Percentiles rank a stretch among this genome's conserved stretches.
phyloP scores from a whole-genome alignment of 2,329 filamentous ascomycete genomes.

The Cordyceps cicadae region DNA sequence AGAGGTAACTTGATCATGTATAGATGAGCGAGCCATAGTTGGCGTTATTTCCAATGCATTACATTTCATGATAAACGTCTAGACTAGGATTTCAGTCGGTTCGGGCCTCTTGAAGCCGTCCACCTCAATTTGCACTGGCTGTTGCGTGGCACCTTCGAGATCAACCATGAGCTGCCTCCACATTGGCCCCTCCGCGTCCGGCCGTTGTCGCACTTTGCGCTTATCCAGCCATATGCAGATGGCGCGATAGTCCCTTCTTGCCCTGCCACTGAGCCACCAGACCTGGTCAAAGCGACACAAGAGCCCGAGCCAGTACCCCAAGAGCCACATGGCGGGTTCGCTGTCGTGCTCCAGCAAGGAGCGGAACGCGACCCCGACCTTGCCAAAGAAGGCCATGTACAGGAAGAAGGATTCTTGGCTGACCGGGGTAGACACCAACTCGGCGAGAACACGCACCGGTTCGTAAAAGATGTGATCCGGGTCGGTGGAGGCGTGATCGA shows the following conservation, averaged over 20 bases:
- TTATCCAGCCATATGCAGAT: constrained; percentile 15
- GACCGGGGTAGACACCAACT: constrained; percentile 11
- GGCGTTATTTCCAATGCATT: background rate
- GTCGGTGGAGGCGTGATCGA: constrained; percentile 7
- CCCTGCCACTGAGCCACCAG: constrained; percentile 18
- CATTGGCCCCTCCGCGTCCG: constrained; percentile 14
- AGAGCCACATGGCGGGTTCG: constrained; percentile 19
- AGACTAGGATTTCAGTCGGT: background rate
- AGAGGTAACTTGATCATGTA: background rate
- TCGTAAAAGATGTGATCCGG: constrained; percentile 11
- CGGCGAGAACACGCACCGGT: constrained; percentile 14
- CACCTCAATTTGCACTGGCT: background rate
- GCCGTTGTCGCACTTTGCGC: constrained; percentile 10
- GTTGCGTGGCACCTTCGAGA: constrained; percentile 13
- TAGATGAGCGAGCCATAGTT: too few relatives aligned
- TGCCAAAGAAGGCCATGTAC: constrained; percentile 18
- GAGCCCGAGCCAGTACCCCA: constrained; percentile 20
- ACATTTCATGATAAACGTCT: background rate
- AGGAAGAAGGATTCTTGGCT: constrained; percentile 13
- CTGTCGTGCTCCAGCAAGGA: constrained; percentile 15
- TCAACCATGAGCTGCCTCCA: constrained; percentile 18
- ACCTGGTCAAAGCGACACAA: constrained; percentile 17
- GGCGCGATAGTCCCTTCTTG: constrained; percentile 14
- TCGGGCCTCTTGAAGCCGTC: background rate
- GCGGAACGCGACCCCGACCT: constrained; percentile 17